Evolutionary conservation across 352 stramenopile species (phyloP), one percentile per base, ranked within the genome.

Genomic region (Bremia lactucae): DNA sequence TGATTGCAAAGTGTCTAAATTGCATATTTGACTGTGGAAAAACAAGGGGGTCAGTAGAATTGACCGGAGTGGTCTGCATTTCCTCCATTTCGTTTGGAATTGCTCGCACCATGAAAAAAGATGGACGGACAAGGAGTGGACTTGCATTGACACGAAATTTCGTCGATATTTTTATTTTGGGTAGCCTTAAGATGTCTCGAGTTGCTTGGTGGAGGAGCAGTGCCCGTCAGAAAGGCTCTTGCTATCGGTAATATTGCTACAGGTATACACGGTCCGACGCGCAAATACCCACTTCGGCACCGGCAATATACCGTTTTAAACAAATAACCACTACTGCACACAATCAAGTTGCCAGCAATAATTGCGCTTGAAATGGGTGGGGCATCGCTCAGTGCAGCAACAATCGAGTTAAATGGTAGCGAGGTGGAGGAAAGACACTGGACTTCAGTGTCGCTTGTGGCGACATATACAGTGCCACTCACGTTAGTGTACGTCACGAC

Each of bases 271-370:
- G 51, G 3, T 33, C 36, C n/a, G 28, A 19, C 2, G 46, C 22
- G 31, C 66, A 74, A 3, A 74, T 18, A 1, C 54, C 57, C 26
- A 68, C 56, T 8, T 45, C 10, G 3, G 49, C 28, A 0, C 51
- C 51, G n/a, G 18, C 37, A 41, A 72, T n/a, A 64, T 18, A 38
- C 41, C 2, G 53, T 57, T 19, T 65, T 55, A 10, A 72, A 52
- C 5, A 72, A 26, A 6, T 44, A 43, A 18, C 54, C 54, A 35
- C 29, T 49, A 8, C 18, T 9, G 19, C 57, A 72, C 6, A 57
- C 40, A n/a, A 68, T 20, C 4, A 15, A 14, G 21, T 52, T 16
- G 7, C 38, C 42, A 2, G 38, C 45, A 2, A 62, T 39, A 1
- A 43, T 31, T 0, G 41, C 53, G 16, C 49, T 49, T 14, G 47